Evolutionary conservation across 2,329 filamentous ascomycete species (phyloP), one percentile per base, ranked within the genome.

Genomic region (Daldinia sp.): DNA sequence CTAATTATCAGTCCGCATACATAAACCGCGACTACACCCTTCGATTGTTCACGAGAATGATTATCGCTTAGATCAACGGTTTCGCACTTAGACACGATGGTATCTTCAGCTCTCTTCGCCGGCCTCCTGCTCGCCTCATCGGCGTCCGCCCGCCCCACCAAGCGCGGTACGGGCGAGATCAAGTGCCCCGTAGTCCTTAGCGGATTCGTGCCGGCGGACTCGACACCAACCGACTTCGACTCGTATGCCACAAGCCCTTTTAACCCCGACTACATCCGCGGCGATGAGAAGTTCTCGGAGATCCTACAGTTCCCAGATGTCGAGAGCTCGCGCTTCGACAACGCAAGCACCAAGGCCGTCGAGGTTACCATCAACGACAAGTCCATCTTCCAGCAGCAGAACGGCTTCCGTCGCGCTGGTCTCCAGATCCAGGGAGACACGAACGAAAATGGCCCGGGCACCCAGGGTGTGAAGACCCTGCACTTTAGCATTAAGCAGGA

Each of bases 341-440:
- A 73, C 41, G 74, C 61, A 21, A 74, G 67, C 27, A 71, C 74
- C 63, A 77, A 76, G 65, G 71, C 79, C 1, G 61, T 81, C 62
- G 80, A 81, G 70, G 79, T 81, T 17, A 81, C 79, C 53, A 73
- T 82, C 68, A 75, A 73, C 70, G 80, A 82, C 72, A 61, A 71
- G 53, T 79, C 77, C 72, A 76, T 82, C 71, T 82, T 81, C 74
- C 77, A 80, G 74, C 72, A 67, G 29, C 79, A 82, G 72, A 74
- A 76, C 41, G 80, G 79, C 19, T 82, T 82, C 75, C 76, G 80
- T n/a, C 75, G 80, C 43, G 79, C 76, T 3, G 80, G 80, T 0
- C 71, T 82, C 51, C 78, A 79, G 72, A 77, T 82, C 70, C 70
- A 74, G 60, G 75, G 72, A 58, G 79, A 81, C 70, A 71, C 71